Evolutionary conservation across 2,329 filamentous ascomycete species (phyloP).

Genomic region (Blastomyces percursus): DNA sequence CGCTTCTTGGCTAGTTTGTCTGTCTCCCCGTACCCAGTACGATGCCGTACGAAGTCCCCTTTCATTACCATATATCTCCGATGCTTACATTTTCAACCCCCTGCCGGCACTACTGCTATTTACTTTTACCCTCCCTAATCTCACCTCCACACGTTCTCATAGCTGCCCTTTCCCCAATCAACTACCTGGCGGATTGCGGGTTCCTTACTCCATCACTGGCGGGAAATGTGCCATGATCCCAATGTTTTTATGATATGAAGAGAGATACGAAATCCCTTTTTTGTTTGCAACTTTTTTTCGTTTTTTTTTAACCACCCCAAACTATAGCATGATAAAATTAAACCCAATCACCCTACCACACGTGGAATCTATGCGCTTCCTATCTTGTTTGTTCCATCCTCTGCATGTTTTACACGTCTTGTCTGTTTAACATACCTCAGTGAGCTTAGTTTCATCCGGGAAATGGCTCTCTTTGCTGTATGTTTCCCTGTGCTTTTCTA

Average conservation of each 20-base stretch:
- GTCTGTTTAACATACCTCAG: not conserved
- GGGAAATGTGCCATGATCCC: not conserved
- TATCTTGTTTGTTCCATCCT: not conserved
- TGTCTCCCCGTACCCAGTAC: not conserved
- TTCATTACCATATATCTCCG: not conserved
- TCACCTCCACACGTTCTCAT: not conserved
- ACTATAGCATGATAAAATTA: not conserved
- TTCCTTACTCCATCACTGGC: not conserved
- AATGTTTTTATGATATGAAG: constrained; percentile 1
- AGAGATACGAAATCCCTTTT: not conserved
- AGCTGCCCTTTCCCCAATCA: not conserved
- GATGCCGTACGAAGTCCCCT: not conserved
- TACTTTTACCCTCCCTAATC: not conserved
- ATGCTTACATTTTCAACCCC: not conserved
- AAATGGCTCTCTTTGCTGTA: not conserved
- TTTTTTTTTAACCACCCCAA: not conserved
- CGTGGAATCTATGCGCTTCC: not conserved
- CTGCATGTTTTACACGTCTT: not conserved
- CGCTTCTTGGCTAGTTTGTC: not conserved
- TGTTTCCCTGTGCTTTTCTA: not conserved
- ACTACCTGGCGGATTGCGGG: not conserved
- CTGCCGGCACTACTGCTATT: not conserved
- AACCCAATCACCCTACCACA: not conserved
- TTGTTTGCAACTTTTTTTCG: not conserved
- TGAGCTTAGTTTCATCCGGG: not conserved